These are phyloP conservation scores for Botrytis galanthina DNA, from an alignment of 2,329 filamentous ascomycete genomes.

Conservation along the genomic window DNA sequence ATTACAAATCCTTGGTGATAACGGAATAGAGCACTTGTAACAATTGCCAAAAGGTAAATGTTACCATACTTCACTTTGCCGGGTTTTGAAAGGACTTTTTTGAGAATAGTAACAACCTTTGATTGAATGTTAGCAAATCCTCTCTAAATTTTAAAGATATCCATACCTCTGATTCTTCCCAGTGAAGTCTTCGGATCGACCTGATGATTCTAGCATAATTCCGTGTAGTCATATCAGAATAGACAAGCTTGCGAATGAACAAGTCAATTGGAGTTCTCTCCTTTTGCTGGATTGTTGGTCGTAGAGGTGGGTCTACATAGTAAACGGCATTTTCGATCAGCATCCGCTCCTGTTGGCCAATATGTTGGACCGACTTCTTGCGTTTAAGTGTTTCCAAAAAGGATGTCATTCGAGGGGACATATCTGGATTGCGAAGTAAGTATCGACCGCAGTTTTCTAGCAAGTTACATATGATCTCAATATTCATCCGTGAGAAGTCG, in stretches of 20 bases:
- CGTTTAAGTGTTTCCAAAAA: slow-evolving; percentile 93
- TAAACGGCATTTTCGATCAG: slow-evolving; percentile 97
- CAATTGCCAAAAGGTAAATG: slow-evolving; percentile 86
- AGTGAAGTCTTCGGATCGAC: slow-evolving; percentile 91
- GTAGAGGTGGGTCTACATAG: slow-evolving; percentile 92
- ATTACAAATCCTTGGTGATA: slow-evolving; percentile 92
- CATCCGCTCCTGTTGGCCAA: slow-evolving; percentile 96
- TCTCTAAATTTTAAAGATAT: neutral
- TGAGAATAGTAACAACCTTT: slow-evolving; percentile 43
- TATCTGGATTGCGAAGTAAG: slow-evolving; percentile 86
- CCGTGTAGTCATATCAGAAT: slow-evolving; percentile 89
- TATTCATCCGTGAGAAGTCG: slow-evolving; percentile 98
- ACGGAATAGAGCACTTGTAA: slow-evolving; percentile 82
- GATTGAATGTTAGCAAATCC: neutral
- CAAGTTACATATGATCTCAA: slow-evolving; percentile 95
- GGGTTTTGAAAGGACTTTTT: slow-evolving; percentile 93
- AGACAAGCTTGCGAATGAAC: slow-evolving; percentile 89
- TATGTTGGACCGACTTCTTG: slow-evolving; percentile 93
- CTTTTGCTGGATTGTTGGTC: slow-evolving; percentile 93
- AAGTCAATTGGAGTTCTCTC: slow-evolving; percentile 90
- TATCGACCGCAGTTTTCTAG: slow-evolving; percentile 96
- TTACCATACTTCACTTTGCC: slow-evolving; percentile 98
- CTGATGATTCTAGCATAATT: slow-evolving; percentile 93
- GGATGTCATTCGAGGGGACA: slow-evolving; percentile 85
- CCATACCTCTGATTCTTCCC: slow-evolving; percentile 82